Evolutionary conservation across 2,329 filamentous ascomycete genomes (phyloP).

Genomic region (Blastomyces emzantsi): DNA sequence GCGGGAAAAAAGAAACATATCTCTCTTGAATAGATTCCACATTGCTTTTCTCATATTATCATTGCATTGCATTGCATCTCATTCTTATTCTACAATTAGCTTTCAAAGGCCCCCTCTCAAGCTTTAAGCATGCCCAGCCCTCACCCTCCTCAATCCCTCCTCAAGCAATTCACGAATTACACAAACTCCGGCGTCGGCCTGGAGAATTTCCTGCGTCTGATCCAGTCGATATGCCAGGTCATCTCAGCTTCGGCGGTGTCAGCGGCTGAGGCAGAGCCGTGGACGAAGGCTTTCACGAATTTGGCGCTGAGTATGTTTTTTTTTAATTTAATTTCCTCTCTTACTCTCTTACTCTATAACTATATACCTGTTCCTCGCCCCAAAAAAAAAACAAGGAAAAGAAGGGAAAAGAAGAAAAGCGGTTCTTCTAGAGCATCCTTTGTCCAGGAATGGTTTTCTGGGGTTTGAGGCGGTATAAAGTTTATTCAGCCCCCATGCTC

Average conservation of each 20-base stretch:
- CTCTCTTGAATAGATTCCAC: background rate
- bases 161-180: conserved; percentile 26
- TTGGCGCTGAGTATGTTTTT: conserved; percentile 35
- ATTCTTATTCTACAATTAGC: too few relatives aligned
- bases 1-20: background rate
- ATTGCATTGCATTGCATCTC: too few relatives aligned
- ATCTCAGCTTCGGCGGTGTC: conserved; percentile 22
- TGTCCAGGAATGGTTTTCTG: background rate
- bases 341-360: background rate
- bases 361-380: background rate
- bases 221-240: conserved; percentile 31
- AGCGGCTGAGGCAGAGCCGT: conserved; percentile 26
- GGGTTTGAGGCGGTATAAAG: background rate
- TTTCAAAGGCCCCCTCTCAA: too few relatives aligned
- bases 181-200: conserved; percentile 27
- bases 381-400: background rate
- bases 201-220: conserved; percentile 33
- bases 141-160: background rate
- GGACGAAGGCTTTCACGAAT: conserved; percentile 32
- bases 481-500: background rate
- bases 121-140: background rate
- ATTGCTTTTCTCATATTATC: background rate
- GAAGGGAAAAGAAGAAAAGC: background rate
- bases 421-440: background rate
- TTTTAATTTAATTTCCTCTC: background rate